phyloP scores from a whole-genome alignment of 2,329 filamentous ascomycete genomes.

The Claviceps lovelessii region DNA sequence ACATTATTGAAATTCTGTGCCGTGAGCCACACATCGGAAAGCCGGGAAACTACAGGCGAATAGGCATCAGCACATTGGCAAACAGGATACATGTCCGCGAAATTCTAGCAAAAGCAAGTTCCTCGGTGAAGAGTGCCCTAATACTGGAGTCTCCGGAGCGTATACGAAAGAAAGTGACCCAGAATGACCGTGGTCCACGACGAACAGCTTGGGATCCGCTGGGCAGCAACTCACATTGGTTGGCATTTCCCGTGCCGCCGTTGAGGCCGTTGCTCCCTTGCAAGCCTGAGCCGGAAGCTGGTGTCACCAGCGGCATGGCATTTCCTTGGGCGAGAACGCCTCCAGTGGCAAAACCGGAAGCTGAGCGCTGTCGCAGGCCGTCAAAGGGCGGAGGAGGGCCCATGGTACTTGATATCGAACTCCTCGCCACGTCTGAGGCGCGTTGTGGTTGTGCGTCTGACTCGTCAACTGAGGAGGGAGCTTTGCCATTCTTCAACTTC shows the following conservation, averaged over 20 bases:
- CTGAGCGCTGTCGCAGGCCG: slow-evolving; percentile 20
- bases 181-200: neutral
- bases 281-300: slow-evolving; percentile 51
- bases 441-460: slow-evolving; percentile 35
- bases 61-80: slow-evolving; percentile 4
- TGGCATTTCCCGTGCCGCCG: slow-evolving; percentile 41
- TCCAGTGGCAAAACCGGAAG: slow-evolving; percentile 28
- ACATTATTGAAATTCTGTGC: slow-evolving; percentile 83
- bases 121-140: neutral
- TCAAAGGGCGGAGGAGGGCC: slow-evolving; percentile 34
- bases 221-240: slow-evolving; percentile 46
- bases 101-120: neutral
- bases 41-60: slow-evolving; percentile 49
- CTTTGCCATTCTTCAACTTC: slow-evolving; percentile 50
- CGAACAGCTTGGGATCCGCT: slow-evolving; percentile 1
- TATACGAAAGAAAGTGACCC: neutral
- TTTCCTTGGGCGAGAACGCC: slow-evolving; percentile 34
- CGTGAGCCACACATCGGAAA: slow-evolving; percentile 67
- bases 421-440: slow-evolving; percentile 32
- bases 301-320: slow-evolving; percentile 56
- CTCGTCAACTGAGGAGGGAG: slow-evolving; percentile 40
- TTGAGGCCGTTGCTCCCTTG: slow-evolving; percentile 42
- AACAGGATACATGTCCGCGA: neutral
- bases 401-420: slow-evolving; percentile 45
- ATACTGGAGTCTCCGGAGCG: too few relatives aligned